Conservation (phyloP, 176 grass and related monocot genomes). For the Dactylis glomerata region DNA sequence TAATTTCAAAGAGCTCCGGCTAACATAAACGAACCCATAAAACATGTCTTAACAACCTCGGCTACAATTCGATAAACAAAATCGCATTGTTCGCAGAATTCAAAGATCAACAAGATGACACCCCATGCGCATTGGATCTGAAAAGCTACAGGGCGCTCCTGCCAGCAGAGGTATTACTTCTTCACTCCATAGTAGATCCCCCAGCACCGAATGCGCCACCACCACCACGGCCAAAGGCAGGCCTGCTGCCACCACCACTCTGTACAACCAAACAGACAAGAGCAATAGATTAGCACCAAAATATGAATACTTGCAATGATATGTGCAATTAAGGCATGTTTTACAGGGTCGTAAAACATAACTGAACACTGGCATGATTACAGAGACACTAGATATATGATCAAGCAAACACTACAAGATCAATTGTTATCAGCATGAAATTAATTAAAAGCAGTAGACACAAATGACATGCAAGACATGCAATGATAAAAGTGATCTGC, state of each 20-base stretch:
- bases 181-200: conserved; percentile 65
- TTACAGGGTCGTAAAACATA: background rate
- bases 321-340: too few relatives aligned
- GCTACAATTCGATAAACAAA: conserved; percentile 42
- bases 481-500: too few relatives aligned
- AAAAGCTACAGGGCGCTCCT: background rate
- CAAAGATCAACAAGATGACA: conserved; percentile 28
- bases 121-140: background rate
- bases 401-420: background rate
- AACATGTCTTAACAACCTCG: conserved; percentile 9
- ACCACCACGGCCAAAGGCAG: conserved; percentile 79
- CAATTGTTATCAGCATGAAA: too few relatives aligned
- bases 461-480: too few relatives aligned
- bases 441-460: too few relatives aligned
- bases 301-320: too few relatives aligned
- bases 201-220: conserved; percentile 46
- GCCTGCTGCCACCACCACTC: conserved; percentile 56
- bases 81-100: conserved; percentile 27
- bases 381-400: background rate
- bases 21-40: conserved; percentile 27
- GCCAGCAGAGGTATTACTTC: conserved; percentile 34
- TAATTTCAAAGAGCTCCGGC: background rate
- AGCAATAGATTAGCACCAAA: background rate
- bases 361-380: background rate
- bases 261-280: conserved; percentile 3